phyloP scores from a whole-genome alignment of 2,329 filamentous ascomycete species.

The Claviceps fusiformis region DNA sequence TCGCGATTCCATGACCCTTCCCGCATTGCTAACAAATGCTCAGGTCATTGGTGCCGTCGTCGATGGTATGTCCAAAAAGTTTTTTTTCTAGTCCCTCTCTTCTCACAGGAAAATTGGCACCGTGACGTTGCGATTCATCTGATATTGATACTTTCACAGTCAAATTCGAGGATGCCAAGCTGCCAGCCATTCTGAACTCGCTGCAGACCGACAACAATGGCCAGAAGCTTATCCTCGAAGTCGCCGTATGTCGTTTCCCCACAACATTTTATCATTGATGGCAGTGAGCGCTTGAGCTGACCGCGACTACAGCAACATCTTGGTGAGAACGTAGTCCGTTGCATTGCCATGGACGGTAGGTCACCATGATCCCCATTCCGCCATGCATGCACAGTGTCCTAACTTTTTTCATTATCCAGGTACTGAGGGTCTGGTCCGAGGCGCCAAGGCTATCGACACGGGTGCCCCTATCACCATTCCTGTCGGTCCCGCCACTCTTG shows the following conservation, averaged over 20 bases:
- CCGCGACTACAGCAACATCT: slow-evolving; percentile 71
- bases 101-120: neutral
- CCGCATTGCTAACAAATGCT: slow-evolving; percentile 29
- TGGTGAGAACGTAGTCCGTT: slow-evolving; percentile 96
- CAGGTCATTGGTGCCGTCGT: slow-evolving; percentile 98
- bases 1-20: neutral
- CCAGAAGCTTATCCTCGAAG: slow-evolving; percentile 91
- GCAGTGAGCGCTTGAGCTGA: slow-evolving; percentile 19
- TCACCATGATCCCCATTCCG: slow-evolving; percentile 8
- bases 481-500: slow-evolving; percentile 83
- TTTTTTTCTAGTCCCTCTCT: neutral
- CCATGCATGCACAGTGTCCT: neutral
- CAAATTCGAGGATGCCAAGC: slow-evolving; percentile 90
- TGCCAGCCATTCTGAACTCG: slow-evolving; percentile 95
- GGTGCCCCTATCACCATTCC: slow-evolving; percentile 92
- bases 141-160: slow-evolving; percentile 41
- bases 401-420: slow-evolving; percentile 33
- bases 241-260: slow-evolving; percentile 53
- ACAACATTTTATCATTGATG: neutral
- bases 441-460: slow-evolving; percentile 71
- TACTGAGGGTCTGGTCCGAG: slow-evolving; percentile 99
- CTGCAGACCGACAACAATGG: slow-evolving; percentile 82
- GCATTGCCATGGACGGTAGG: slow-evolving; percentile 99
- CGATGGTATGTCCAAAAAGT: slow-evolving; percentile 57
- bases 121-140: neutral